A percentile compares a stretch with the other conserved stretches of the same genome.
Evolutionary conservation across 805 yeast genomes (phyloP).

Genomic region (Metschnikowia noctiluminum): DNA sequence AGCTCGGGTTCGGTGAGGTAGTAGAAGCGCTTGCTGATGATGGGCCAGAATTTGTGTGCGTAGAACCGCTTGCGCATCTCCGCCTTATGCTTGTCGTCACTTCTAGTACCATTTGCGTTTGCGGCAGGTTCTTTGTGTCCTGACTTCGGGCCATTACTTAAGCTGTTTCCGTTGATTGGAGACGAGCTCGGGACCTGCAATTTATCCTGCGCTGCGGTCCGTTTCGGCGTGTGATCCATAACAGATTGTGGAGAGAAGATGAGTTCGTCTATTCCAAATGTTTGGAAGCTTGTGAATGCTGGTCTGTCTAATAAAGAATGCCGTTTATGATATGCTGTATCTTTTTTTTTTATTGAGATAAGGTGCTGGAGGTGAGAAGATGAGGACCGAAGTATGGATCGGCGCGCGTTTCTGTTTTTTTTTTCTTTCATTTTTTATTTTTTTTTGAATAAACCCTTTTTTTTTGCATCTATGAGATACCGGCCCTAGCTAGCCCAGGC

Average conservation of each 20-base stretch:
- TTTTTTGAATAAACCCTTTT: too few species aligned
- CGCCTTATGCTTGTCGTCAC: constrained; percentile 17
- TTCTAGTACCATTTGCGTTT: constrained; percentile 3
- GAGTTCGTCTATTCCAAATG: too few species aligned
- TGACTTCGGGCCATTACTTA: neutral
- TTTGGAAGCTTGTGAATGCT: too few species aligned
- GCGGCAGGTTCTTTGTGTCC: neutral
- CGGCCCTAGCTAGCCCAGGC: too few species aligned
- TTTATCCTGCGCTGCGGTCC: constrained; percentile 5
- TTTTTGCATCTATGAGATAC: too few species aligned
- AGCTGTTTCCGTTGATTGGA: constrained; percentile 26
- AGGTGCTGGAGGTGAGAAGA: too few species aligned
- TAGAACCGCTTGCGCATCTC: constrained; percentile 29
- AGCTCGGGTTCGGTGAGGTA: constrained; percentile 41
- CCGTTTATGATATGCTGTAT: too few species aligned
- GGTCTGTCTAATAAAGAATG: too few species aligned
- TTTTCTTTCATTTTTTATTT: too few species aligned
- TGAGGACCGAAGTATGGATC: too few species aligned
- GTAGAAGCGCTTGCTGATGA: constrained; percentile 33
- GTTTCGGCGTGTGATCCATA: constrained; percentile 12
- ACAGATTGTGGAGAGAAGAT: neutral
- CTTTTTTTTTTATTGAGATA: too few species aligned
- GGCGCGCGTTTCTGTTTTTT: too few species aligned
- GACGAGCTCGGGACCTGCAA: constrained; percentile 43
- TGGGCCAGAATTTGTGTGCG: constrained; percentile 37